Evolutionary conservation across 768 basidiomycete species (phyloP), one percentile per base, ranked within the genome.

Genomic region (Suillus subaureus): DNA sequence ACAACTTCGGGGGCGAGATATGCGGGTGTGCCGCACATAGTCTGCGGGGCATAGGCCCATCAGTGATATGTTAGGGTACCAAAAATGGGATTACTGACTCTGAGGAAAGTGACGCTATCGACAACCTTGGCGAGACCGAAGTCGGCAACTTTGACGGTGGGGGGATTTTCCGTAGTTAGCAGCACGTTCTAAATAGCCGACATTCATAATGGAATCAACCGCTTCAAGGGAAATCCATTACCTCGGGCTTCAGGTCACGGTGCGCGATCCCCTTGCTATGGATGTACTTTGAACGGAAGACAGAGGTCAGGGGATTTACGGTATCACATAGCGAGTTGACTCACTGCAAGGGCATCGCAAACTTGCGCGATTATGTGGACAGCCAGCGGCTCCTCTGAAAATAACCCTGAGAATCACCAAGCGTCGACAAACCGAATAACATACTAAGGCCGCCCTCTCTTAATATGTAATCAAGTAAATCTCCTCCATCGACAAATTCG

Each of bases 61-160:
- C 23, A 70, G 35, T 37, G 40, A 42, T 4, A 63, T 28, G n/a
- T 42, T 54, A 56, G 43, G 18, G 3, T 57, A 21, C 15, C 45
- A 45, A 60, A 18, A 28, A 23, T 47, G 6, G n/a, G 35, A 45
- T 16, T 28, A 76, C 87, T 18, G 68, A 94, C 93, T 69, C 84
- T 84, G 15, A 94, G 78, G 85, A 91, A 90, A 0, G 92, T 94
- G 69, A 87, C 74, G 68, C 87, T 89, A 68, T 93, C 89, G 28
- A 93, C 88, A n/a, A 91, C 87, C 75, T 99, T 99, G 1, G 97
- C 96, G 8, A 98, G 85, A 4, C 97, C 97, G 73, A 97, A 99
- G 76, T 98, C 97, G 3, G 97, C 96, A 18, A 98, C 90, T 73
- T 98, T 98, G 70, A 93, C 87, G 1, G 79, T 76, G 0, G 91